Percentiles rank a stretch among this genome's conserved stretches.
Evolutionary conservation across 2,329 filamentous ascomycete genomes (phyloP).

Genomic region (Cercospora nicotianae): DNA sequence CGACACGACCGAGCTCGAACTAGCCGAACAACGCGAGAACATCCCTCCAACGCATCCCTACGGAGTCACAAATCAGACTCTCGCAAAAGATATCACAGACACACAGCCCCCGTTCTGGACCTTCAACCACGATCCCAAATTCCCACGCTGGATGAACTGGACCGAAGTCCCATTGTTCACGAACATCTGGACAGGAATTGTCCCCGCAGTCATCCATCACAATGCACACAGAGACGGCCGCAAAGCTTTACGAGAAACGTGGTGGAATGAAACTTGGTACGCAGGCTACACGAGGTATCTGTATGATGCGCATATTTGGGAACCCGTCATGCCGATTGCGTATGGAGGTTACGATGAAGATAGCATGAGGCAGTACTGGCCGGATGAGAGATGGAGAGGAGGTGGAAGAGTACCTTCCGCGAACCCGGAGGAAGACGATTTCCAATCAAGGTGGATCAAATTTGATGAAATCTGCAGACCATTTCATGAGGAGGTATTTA

Average conservation of each 20-base stretch:
- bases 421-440: constrained; percentile 45
- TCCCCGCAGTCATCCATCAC: constrained; percentile 32
- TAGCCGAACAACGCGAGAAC: constrained; percentile 18
- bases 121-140: constrained; percentile 25
- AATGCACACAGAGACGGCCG: constrained; percentile 27
- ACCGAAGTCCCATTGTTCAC: constrained; percentile 30
- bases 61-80: constrained; percentile 9
- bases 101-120: constrained; percentile 30
- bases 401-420: constrained; percentile 49
- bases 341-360: constrained; percentile 43
- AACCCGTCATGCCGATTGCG: constrained; percentile 31
- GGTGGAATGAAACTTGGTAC: constrained; percentile 33
- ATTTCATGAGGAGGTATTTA: constrained; percentile 48
- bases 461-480: constrained; percentile 48
- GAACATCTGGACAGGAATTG: constrained; percentile 29
- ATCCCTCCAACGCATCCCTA: constrained; percentile 13
- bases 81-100: constrained; percentile 28
- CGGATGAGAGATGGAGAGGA: constrained; percentile 48
- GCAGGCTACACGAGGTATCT: constrained; percentile 21
- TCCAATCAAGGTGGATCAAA: constrained; percentile 45
- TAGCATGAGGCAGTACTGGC: constrained; percentile 41
- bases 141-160: constrained; percentile 26
- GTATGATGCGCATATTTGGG: constrained; percentile 25
- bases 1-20: constrained; percentile 19
- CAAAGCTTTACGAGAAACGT: constrained; percentile 24